Percentiles rank a stretch among this genome's conserved stretches.
Conservation (phyloP, 2,329 filamentous ascomycete species). For the Hypomyces rosellus region DNA sequence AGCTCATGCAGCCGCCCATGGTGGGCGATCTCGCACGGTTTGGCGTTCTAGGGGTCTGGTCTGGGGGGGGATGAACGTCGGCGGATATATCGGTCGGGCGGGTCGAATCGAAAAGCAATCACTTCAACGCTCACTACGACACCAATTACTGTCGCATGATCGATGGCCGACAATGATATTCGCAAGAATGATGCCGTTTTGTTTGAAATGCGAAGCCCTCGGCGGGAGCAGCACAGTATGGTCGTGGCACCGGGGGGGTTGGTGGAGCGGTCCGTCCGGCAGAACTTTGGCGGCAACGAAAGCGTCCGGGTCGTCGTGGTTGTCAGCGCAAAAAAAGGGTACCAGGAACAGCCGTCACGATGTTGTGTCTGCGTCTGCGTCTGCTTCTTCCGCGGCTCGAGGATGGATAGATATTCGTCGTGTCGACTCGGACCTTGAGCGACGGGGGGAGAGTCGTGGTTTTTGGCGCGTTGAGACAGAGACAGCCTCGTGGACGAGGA, state of each 20-base stretch:
- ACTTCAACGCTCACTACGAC: constrained; percentile 6
- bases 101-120: neutral
- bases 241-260: constrained; percentile 1
- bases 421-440: constrained; percentile 5
- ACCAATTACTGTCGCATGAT: constrained; percentile 12
- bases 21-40: constrained; percentile 24
- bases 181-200: neutral
- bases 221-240: constrained; percentile 1
- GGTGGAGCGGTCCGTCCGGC: constrained; percentile 9
- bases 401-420: neutral
- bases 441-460: constrained; percentile 2
- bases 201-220: constrained; percentile 3
- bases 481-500: constrained; percentile 11
- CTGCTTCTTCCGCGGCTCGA: neutral
- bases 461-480: constrained; percentile 8
- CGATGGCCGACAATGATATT: neutral
- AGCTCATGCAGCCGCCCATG: constrained; percentile 95
- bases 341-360: neutral
- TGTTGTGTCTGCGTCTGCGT: too few species aligned
- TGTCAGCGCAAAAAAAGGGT: neutral
- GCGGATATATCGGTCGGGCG: neutral
- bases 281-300: constrained; percentile 7
- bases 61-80: neutral
- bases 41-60: neutral
- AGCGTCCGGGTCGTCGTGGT: constrained; percentile 1